Evolutionary conservation across 2,329 filamentous ascomycete genomes (phyloP).

Genomic region (Sphaerulina vaccinii): DNA sequence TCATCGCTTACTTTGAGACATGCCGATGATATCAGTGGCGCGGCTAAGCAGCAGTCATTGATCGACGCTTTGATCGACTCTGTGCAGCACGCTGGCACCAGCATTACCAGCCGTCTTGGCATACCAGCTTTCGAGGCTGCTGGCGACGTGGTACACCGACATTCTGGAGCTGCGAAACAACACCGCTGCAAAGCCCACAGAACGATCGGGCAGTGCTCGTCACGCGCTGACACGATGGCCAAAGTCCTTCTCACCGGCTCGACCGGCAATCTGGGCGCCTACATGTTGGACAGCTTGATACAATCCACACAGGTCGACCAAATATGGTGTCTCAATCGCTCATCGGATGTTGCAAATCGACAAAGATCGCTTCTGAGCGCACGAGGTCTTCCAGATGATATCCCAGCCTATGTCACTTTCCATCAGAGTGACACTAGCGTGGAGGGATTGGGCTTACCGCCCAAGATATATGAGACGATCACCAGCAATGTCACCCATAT

Average conservation of each 20-base stretch:
- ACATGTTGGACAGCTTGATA: conserved; percentile 28
- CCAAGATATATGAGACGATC: conserved; percentile 18
- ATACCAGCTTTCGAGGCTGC: too few relatives aligned
- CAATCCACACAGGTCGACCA: neutral
- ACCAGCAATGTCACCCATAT: conserved; percentile 22
- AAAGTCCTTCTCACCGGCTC: conserved; percentile 37
- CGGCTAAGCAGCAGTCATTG: too few relatives aligned
- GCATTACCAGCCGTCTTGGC: too few relatives aligned
- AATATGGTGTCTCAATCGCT: conserved; percentile 31
- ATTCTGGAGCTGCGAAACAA: too few relatives aligned
- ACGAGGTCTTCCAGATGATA: conserved; percentile 18
- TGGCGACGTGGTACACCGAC: too few relatives aligned
- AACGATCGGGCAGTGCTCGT: too few relatives aligned
- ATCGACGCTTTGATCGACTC: too few relatives aligned
- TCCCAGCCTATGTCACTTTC: conserved; percentile 24
- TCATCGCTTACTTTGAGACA: too few relatives aligned
- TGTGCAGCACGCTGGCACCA: too few relatives aligned
- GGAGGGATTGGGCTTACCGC: conserved; percentile 20
- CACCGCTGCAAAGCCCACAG: too few relatives aligned
- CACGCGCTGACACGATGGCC: too few relatives aligned
- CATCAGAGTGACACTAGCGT: conserved; percentile 17
- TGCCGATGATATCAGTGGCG: too few relatives aligned
- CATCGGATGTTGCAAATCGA: neutral
- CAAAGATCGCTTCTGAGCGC: conserved; percentile 16
- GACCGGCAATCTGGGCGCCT: conserved; percentile 37